Percentiles rank a stretch among this genome's conserved stretches.
Conservation (phyloP, 768 basidiomycete species). For the Termitomyces sp. region DNA sequence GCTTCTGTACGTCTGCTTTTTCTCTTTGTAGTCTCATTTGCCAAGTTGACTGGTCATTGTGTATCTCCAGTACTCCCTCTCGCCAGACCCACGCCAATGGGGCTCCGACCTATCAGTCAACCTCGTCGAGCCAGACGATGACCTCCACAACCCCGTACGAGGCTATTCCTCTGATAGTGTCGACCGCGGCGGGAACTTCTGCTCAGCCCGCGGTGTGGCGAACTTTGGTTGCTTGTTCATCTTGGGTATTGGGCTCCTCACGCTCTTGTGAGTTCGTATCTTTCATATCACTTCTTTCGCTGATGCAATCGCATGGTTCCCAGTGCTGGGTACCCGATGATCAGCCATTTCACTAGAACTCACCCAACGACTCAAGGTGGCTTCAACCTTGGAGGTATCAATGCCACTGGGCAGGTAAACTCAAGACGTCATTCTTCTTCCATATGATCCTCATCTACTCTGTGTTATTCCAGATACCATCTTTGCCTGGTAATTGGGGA, state of each 20-base stretch:
- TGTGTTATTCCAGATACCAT: constrained; percentile 42
- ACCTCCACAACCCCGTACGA: constrained; percentile 51
- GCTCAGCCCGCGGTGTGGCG: constrained; percentile 48
- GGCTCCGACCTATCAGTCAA: constrained; percentile 39
- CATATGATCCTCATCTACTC: not conserved
- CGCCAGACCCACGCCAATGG: constrained; percentile 51
- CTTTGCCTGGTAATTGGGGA: constrained; percentile 44
- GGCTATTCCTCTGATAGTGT: constrained; percentile 18
- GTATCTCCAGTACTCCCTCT: constrained; percentile 40
- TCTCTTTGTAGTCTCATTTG: not conserved
- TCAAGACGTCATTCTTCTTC: constrained; percentile 11
- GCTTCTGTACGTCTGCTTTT: constrained; percentile 10
- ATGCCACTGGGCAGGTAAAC: constrained; percentile 52
- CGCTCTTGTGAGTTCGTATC: constrained; percentile 52
- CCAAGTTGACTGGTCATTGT: constrained; percentile 1
- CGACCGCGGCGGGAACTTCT: constrained; percentile 24
- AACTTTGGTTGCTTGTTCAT: constrained; percentile 59
- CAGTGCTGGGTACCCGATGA: constrained; percentile 34
- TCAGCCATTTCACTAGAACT: constrained; percentile 22
- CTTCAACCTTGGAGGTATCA: constrained; percentile 47
- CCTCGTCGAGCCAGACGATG: constrained; percentile 48
- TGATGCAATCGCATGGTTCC: not conserved
- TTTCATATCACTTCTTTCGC: not conserved
- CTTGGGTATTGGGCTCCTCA: constrained; percentile 39
- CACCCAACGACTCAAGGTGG: constrained; percentile 21